These are phyloP conservation scores for Malus fusca DNA, from an alignment of 306 rosid species.

Conservation along the genomic window DNA sequence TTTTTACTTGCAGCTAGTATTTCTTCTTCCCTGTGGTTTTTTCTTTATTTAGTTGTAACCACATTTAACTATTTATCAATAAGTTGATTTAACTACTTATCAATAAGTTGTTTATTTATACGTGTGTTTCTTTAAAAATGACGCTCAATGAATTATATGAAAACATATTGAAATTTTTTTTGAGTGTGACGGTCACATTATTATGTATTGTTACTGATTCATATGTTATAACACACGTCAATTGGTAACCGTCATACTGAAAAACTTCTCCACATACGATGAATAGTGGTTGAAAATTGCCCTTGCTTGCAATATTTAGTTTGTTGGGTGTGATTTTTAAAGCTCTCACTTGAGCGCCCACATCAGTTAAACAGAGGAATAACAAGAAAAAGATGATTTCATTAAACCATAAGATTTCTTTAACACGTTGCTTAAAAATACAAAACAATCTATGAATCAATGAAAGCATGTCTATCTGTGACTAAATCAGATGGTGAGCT, in stretches of 20 bases:
- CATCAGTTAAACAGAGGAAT: background rate
- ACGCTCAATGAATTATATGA: background rate
- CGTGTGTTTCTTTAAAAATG: background rate
- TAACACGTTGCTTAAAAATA: background rate
- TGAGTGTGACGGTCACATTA: background rate
- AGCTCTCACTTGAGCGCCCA: background rate
- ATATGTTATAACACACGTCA: too few species aligned
- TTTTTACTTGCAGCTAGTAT: background rate
- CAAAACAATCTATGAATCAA: constrained; percentile 17
- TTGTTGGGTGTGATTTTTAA: too few species aligned
- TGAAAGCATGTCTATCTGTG: background rate
- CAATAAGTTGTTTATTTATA: background rate
- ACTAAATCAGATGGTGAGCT: constrained; percentile 14
- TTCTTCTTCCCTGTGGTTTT: background rate
- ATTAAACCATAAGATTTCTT: background rate
- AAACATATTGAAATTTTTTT: too few species aligned
- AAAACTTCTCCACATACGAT: background rate
- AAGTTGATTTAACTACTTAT: background rate
- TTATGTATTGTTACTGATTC: too few species aligned
- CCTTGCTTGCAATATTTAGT: too few species aligned
- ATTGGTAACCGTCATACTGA: background rate
- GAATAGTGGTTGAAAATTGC: too few species aligned
- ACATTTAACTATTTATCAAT: background rate
- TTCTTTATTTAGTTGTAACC: background rate
- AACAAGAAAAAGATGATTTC: background rate